These are phyloP conservation scores for Blastobotrys muscicola DNA, from an alignment of 805 yeast genomes.

Conservation along the genomic window DNA sequence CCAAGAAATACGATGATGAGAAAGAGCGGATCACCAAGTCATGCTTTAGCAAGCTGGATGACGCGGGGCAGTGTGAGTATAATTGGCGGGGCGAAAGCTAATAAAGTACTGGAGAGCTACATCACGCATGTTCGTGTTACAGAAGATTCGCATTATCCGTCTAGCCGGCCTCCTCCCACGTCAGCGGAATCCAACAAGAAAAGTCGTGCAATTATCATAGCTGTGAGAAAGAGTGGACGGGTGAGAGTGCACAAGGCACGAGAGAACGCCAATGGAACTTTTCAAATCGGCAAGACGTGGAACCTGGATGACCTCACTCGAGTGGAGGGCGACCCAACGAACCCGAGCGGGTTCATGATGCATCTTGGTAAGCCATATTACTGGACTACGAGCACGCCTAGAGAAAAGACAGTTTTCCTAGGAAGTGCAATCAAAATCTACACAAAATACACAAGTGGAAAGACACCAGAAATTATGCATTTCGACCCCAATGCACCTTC, in stretches of 20 bases:
- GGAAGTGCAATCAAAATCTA: slow-evolving; percentile 43
- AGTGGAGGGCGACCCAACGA: slow-evolving; percentile 42
- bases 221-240: slow-evolving; percentile 56
- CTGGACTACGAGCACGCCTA: slow-evolving; percentile 61
- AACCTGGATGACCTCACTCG: slow-evolving; percentile 56
- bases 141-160: slow-evolving; percentile 66
- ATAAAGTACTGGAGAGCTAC: slow-evolving; percentile 40
- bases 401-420: slow-evolving; percentile 51
- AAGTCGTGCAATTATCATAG: slow-evolving; percentile 34
- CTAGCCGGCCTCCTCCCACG: slow-evolving; percentile 53
- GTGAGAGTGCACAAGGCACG: slow-evolving; percentile 79
- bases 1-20: slow-evolving; percentile 51
- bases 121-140: slow-evolving; percentile 66
- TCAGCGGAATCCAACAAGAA: slow-evolving; percentile 44
- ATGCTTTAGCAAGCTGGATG: slow-evolving; percentile 41
- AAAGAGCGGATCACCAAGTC: slow-evolving; percentile 38
- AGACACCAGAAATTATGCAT: slow-evolving; percentile 42
- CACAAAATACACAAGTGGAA: slow-evolving; percentile 46
- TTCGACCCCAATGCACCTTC: slow-evolving; percentile 34
- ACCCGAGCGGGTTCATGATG: slow-evolving; percentile 34
- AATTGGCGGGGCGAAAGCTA: background rate
- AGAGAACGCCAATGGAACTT: slow-evolving; percentile 58
- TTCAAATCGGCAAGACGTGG: slow-evolving; percentile 94
- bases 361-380: slow-evolving; percentile 69
- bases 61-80: slow-evolving; percentile 21